phyloP scores from a whole-genome alignment of 352 stramenopile species.

The Bremia lactucae region DNA sequence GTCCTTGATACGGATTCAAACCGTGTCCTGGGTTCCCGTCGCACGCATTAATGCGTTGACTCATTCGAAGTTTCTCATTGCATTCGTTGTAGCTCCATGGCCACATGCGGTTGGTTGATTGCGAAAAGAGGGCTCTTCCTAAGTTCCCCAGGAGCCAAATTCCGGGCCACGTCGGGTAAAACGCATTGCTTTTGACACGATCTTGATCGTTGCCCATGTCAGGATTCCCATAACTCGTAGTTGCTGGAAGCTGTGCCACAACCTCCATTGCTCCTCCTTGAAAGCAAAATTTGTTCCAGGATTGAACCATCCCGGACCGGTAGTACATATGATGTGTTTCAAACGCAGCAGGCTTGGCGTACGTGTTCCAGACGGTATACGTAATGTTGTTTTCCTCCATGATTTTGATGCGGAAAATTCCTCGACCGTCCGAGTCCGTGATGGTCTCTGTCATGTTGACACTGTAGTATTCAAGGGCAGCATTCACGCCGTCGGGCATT shows the following conservation, averaged over 20 bases:
- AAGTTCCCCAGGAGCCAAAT: conserved; percentile 94
- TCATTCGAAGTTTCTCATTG: conserved; percentile 24
- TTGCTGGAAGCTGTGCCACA: conserved; percentile 75
- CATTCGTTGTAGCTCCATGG: conserved; percentile 91
- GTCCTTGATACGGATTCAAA: conserved; percentile 72
- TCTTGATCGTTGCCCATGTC: conserved; percentile 33
- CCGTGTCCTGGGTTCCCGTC: conserved; percentile 85
- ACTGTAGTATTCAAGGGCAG: conserved; percentile 88
- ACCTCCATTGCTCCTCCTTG: conserved; percentile 87
- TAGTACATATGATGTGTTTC: conserved; percentile 31
- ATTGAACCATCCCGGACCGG: conserved; percentile 80
- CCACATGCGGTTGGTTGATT: conserved; percentile 89
- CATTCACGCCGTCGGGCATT: conserved; percentile 31
- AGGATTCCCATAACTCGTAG: conserved; percentile 42
- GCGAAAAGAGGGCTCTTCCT: conserved; percentile 88
- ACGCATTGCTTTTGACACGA: conserved; percentile 26
- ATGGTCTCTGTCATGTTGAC: conserved; percentile 49
- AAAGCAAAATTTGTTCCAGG: conserved; percentile 92
- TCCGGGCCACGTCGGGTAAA: conserved; percentile 86
- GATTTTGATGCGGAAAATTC: conserved; percentile 28
- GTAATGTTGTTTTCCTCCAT: conserved; percentile 32
- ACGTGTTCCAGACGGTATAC: conserved; percentile 35
- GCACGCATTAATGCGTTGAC: conserved; percentile 71
- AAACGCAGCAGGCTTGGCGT: conserved; percentile 25
- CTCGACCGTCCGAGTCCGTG: conserved; percentile 19